These are phyloP conservation scores for Ceratobasidium sp. DNA, from an alignment of 1,284 basidiomycete species.

Conservation along the genomic window DNA sequence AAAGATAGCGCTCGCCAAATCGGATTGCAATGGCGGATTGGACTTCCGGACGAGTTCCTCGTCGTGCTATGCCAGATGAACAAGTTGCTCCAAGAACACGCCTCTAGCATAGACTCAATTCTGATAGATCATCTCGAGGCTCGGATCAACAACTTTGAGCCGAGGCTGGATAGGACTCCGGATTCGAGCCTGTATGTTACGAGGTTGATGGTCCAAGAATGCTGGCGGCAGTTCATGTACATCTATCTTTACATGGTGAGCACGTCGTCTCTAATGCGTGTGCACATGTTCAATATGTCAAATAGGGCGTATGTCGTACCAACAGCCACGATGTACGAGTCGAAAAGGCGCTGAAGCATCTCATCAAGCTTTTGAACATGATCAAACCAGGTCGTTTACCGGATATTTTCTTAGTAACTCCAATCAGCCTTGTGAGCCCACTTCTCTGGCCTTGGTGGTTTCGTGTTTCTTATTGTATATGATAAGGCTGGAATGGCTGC, in stretches of 20 bases:
- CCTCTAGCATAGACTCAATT: not conserved
- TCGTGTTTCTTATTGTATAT: too few species aligned
- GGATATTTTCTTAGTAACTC: too few species aligned
- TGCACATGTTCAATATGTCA: too few species aligned
- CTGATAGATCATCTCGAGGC: conserved; percentile 1
- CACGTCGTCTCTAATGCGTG: not conserved
- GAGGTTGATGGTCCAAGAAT: conserved; percentile 16
- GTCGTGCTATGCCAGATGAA: conserved; percentile 7
- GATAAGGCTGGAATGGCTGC: not conserved
- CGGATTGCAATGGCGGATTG: conserved; percentile 6
- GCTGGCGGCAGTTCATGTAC: too few species aligned
- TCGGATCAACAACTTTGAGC: not conserved
- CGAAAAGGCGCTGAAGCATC: not conserved
- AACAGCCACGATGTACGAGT: not conserved
- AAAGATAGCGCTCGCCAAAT: not conserved
- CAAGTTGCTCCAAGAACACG: conserved; percentile 2
- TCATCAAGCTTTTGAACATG: not conserved
- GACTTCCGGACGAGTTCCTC: conserved; percentile 10
- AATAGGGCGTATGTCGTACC: too few species aligned
- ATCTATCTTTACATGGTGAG: conserved; percentile 12
- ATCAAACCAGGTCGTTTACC: not conserved
- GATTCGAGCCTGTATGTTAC: not conserved
- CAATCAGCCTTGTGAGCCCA: conserved; percentile 12
- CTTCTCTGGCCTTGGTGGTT: too few species aligned
- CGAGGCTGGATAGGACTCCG: not conserved